phyloP scores from a whole-genome alignment of 768 basidiomycete genomes.

The Lentinula lateritia region DNA sequence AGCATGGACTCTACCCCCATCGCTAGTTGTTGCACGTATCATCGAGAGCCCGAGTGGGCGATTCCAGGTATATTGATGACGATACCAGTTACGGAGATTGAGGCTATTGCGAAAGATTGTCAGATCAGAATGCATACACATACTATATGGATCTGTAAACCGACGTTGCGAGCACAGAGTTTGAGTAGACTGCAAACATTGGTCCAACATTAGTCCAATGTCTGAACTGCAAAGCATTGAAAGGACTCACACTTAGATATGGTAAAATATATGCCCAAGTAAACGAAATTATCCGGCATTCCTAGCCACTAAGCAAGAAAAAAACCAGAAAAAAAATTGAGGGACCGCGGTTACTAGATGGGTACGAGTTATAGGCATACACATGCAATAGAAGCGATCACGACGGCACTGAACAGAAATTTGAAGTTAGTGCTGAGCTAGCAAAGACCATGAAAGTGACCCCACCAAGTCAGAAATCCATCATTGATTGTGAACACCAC shows the following conservation, averaged over 20 bases:
- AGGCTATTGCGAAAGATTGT: background rate
- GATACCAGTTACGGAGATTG: constrained; percentile 13
- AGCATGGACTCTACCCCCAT: background rate
- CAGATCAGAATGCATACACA: background rate
- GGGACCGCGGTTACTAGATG: background rate
- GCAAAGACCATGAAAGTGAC: background rate
- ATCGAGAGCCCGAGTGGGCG: constrained; percentile 6
- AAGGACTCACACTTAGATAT: constrained; percentile 6
- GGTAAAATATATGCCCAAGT: constrained; percentile 9
- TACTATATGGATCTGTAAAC: background rate
- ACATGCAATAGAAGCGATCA: constrained; percentile 7
- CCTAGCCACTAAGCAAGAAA: constrained; percentile 6
- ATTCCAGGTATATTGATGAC: constrained; percentile 9
- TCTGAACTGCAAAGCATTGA: background rate
- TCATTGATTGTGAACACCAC: constrained; percentile 12
- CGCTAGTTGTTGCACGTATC: background rate
- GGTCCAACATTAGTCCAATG: no score
- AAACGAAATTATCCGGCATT: constrained; percentile 12
- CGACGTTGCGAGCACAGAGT: constrained; percentile 11
- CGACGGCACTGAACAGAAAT: constrained; percentile 5
- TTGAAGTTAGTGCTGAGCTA: background rate
- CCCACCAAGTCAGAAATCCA: constrained; percentile 6
- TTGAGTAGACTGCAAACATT: constrained; percentile 5
- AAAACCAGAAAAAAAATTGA: background rate
- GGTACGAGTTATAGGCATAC: background rate